Evolutionary conservation across 2,329 filamentous ascomycete species (phyloP).

Genomic region (Penicillium sp.): DNA sequence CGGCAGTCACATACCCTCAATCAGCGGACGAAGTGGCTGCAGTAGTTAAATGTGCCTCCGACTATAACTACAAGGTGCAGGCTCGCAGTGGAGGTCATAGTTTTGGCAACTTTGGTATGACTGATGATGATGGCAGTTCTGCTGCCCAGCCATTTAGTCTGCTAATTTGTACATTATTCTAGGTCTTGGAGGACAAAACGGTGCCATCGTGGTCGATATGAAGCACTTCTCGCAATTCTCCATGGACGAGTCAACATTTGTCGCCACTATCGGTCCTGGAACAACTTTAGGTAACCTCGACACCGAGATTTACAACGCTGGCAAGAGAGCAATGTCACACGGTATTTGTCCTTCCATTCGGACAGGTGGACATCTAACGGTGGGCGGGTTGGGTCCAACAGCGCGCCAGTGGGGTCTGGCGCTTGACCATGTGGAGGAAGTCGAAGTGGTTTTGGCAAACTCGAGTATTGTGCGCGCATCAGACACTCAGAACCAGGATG

Average conservation of each 20-base stretch:
- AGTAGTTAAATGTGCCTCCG: neutral
- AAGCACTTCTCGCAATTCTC: neutral
- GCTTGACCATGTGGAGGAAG: conserved; percentile 51
- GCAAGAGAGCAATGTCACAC: neutral
- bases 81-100: neutral
- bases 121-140: neutral
- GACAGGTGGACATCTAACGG: conserved; percentile 37
- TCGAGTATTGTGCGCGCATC: conserved; percentile 35
- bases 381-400: conserved; percentile 39
- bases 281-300: neutral
- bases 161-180: neutral
- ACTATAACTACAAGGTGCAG: neutral
- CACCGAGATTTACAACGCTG: neutral
- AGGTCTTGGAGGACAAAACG: neutral
- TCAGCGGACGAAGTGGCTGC: neutral
- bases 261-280: neutral
- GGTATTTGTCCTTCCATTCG: neutral
- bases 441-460: conserved; percentile 50
- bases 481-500: conserved; percentile 29
- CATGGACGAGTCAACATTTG: neutral
- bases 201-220: neutral
- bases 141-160: neutral
- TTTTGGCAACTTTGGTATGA: neutral
- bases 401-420: conserved; percentile 52
- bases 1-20: neutral